Percentiles rank a stretch among this genome's conserved stretches.
Evolutionary conservation across 1,284 basidiomycete genomes (phyloP).

Genomic region (Rhodotorula sp.): DNA sequence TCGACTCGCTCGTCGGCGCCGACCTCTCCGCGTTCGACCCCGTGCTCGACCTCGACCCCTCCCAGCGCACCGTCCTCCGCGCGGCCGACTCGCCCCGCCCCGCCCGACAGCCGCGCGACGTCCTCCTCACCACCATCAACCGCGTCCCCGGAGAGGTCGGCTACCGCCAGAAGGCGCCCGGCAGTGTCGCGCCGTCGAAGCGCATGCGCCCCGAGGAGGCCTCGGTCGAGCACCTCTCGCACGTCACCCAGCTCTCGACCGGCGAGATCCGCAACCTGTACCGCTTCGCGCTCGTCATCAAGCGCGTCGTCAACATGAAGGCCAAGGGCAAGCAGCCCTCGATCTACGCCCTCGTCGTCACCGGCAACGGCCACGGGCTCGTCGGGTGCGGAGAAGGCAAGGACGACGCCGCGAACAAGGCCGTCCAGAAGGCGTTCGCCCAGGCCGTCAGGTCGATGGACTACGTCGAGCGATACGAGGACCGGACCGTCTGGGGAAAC

Average conservation of each 20-base stretch:
- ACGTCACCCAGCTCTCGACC: constrained; percentile 30
- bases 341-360: constrained; percentile 67
- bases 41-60: constrained; percentile 45
- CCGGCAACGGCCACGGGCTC: constrained; percentile 78
- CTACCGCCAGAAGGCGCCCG: constrained; percentile 28
- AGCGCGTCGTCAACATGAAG: constrained; percentile 72
- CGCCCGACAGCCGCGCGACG: constrained; percentile 27
- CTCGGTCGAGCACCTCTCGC: constrained; percentile 30
- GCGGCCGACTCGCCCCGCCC: constrained; percentile 16
- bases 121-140: constrained; percentile 44
- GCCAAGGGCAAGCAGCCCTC: constrained; percentile 77
- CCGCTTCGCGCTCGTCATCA: constrained; percentile 42
- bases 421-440: constrained; percentile 64
- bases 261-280: constrained; percentile 39
- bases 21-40: constrained; percentile 46
- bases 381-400: constrained; percentile 89
- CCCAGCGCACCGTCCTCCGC: constrained; percentile 37
- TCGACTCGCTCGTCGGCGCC: constrained; percentile 14
- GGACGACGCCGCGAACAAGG: constrained; percentile 60
- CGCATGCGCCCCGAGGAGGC: constrained; percentile 35
- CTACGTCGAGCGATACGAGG: constrained; percentile 81
- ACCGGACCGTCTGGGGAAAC: constrained; percentile 77
- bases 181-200: constrained; percentile 6
- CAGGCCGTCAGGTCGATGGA: constrained; percentile 84
- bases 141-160: constrained; percentile 27